Base-by-base conservation (phyloP, 2,329 filamentous ascomycete species). In the Lecanicillium sp. region DNA sequence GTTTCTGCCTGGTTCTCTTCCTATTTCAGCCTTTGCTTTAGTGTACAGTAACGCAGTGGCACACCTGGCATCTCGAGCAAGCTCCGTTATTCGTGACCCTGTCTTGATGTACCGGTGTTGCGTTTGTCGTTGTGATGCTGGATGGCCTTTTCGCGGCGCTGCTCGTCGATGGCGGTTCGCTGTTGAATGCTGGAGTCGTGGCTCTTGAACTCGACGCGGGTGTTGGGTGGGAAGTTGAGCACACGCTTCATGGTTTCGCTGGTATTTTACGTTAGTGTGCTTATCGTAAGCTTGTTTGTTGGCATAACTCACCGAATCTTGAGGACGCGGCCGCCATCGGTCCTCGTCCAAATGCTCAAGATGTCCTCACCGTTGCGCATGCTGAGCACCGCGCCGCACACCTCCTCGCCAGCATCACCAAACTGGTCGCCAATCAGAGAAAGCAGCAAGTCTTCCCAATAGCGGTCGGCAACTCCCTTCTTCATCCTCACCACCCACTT, bases 401-500 rank as follows among this genome's bases (percentile, higher is more conserved):
- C 86, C 66, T 98, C 91, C 58, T 97, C 91, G 43, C 85, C 82
- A 30, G 90, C 90, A 62, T 97, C 93, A 44, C 82, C 80, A 63
- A 98, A 97, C 64, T 96, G 90, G 61, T 97, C 90, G 36, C 93
- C 93, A 50, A 96, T 82, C 58, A 96, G 86, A 21, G 89, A 90
- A 58, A 97, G 74, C 51, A 97, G 72, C 42, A 97, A 75, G 62
- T 96, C 88, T 72, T 98, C 93, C 89, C 93, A 98, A 67, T 95
- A 96, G 48, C 91, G 83, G 67, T 97, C 93, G 15, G 89, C 88
- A 17, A 98, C 88, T 21, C 93, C 93, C 75, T 98, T 98, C 79
- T 95, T 96, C 64, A 98, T 73, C 56, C 91, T 80, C 64, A 98
- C 84, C 55, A 96, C 90, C 91, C 91, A 98, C 71, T 98, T 98